A percentile compares a stretch with the other conserved stretches of the same genome.
Conservation (phyloP, 176 grass and related monocot genomes). For the Zoysia japonica region DNA sequence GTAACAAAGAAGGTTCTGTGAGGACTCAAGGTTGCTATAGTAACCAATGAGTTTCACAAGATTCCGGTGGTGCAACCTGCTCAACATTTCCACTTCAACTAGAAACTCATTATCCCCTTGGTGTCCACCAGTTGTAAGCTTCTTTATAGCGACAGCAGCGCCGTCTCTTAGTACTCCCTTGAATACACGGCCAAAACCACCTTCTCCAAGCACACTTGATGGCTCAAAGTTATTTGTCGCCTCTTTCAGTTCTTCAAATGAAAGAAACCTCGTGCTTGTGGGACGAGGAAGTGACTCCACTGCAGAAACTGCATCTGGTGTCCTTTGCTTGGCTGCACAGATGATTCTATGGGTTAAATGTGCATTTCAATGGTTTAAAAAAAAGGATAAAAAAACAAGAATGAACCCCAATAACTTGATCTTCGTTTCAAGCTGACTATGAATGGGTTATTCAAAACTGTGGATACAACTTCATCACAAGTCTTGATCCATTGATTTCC, state of each 20-base stretch:
- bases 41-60: slow-evolving; percentile 99
- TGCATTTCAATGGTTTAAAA: slow-evolving; percentile 12
- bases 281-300: slow-evolving; percentile 75
- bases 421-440: slow-evolving; percentile 25
- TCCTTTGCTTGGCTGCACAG: slow-evolving; percentile 65
- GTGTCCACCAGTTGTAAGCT: slow-evolving; percentile 82
- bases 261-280: slow-evolving; percentile 83
- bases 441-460: slow-evolving; percentile 6
- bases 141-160: slow-evolving; percentile 97
- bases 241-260: slow-evolving; percentile 87
- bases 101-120: slow-evolving; percentile 98
- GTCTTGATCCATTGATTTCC: neutral
- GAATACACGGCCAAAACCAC: slow-evolving; percentile 94
- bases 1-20: slow-evolving; percentile 90
- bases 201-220: slow-evolving; percentile 85
- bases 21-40: slow-evolving; percentile 75
- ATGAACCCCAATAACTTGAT: slow-evolving; percentile 3
- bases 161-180: slow-evolving; percentile 85
- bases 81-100: slow-evolving; percentile 99
- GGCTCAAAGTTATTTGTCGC: slow-evolving; percentile 92
- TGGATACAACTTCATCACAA: neutral
- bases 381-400: neutral
- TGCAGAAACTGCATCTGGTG: slow-evolving; percentile 71
- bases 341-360: slow-evolving; percentile 13
- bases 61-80: slow-evolving; percentile 96